Percentiles rank a stretch among this genome's conserved stretches.
Conservation (phyloP, 768 basidiomycete species). For the Trametes villosa region DNA sequence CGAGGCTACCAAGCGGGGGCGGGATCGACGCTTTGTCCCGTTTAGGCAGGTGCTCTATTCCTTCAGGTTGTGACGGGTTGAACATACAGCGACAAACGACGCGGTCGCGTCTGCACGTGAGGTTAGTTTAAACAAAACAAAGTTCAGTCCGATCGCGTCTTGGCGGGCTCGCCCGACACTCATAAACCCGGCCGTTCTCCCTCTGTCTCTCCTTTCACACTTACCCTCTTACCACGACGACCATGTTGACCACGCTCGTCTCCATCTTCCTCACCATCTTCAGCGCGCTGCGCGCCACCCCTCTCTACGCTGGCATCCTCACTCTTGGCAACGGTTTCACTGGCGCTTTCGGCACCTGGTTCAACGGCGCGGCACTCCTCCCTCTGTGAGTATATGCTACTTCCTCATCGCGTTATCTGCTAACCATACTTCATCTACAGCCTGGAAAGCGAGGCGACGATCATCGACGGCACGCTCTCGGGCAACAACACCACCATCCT, state of each 20-base stretch:
- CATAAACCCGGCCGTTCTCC: background rate
- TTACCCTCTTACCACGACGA: background rate
- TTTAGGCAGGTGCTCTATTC: background rate
- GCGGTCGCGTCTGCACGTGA: slow-evolving; percentile 6
- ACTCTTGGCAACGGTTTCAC: background rate
- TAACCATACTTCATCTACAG: background rate
- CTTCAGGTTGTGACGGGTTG: background rate
- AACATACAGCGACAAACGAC: slow-evolving; percentile 11
- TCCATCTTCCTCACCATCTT: slow-evolving; percentile 5
- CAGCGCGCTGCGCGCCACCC: background rate
- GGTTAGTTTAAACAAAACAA: slow-evolving; percentile 4
- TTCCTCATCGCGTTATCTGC: no score
- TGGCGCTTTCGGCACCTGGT: background rate
- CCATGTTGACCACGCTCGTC: slow-evolving; percentile 1
- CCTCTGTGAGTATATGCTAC: background rate
- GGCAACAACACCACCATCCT: background rate
- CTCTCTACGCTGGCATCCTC: slow-evolving; percentile 1
- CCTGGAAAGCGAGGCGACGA: background rate
- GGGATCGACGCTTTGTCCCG: no score
- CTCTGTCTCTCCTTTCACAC: background rate
- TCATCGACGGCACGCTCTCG: background rate
- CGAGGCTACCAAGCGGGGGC: background rate
- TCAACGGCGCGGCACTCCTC: background rate
- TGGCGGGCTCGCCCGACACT: background rate
- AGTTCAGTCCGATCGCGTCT: slow-evolving; percentile 14